These are phyloP conservation scores for Pichia phayaonensis DNA, from an alignment of 805 yeast species.

Conservation along the genomic window DNA sequence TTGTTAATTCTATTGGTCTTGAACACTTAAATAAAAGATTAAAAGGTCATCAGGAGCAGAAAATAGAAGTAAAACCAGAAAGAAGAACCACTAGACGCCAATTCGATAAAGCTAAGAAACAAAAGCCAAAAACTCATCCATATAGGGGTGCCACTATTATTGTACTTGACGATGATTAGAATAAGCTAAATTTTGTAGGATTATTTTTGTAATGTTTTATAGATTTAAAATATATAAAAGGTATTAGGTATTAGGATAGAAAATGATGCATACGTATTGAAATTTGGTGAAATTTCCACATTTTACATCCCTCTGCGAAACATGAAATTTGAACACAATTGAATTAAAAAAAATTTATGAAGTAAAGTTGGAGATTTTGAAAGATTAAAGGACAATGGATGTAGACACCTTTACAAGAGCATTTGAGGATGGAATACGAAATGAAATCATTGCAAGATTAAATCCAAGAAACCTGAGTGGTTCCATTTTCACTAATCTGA, in stretches of 20 bases:
- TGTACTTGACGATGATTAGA: not conserved
- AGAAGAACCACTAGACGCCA: not conserved
- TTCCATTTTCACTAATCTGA: slow-evolving; percentile 23
- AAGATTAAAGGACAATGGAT: no score
- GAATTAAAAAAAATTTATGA: no score
- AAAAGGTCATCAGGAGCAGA: not conserved
- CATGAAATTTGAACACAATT: not conserved
- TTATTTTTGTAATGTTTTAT: not conserved
- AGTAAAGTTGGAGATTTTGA: no score
- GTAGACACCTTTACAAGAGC: not conserved
- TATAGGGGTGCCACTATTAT: not conserved
- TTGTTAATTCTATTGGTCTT: not conserved
- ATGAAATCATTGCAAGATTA: slow-evolving; percentile 12
- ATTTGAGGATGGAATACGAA: not conserved
- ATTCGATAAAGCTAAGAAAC: not conserved
- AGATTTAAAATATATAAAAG: not conserved
- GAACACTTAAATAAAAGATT: not conserved
- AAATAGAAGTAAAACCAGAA: not conserved
- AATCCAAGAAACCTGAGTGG: slow-evolving; percentile 17
- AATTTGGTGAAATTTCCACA: no score
- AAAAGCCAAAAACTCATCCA: not conserved
- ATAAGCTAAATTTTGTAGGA: not conserved
- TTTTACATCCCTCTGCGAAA: not conserved
- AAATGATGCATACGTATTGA: no score
- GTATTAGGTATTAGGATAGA: no score